Evolutionary conservation across 140 eudicot species (phyloP).

Genomic region (Cichorium intybus): DNA sequence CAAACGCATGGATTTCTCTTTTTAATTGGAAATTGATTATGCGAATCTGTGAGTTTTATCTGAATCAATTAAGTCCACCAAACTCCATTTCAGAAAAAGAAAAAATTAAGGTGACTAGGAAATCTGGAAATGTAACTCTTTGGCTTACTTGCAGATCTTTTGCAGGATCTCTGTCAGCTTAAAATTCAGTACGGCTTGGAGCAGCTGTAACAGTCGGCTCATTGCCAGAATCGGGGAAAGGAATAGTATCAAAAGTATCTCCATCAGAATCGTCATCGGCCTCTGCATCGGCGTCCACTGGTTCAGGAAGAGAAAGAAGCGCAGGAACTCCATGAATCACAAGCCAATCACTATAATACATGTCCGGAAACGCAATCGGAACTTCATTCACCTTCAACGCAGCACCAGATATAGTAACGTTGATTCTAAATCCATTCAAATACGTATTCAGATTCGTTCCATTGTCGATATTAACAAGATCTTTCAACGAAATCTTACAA

Average conservation of each 20-base stretch:
- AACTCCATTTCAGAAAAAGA: neutral
- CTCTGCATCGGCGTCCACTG: neutral
- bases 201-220: neutral
- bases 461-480: constrained; percentile 31
- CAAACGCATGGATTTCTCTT: neutral
- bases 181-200: constrained; percentile 4
- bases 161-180: neutral
- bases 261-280: constrained; percentile 7
- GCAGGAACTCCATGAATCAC: constrained; percentile 50
- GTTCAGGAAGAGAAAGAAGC: constrained; percentile 22
- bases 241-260: constrained; percentile 1
- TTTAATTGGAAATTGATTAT: constrained; percentile 7
- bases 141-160: neutral
- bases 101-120: neutral
- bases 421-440: constrained; percentile 38
- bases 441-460: constrained; percentile 34
- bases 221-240: neutral
- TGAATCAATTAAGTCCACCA: neutral
- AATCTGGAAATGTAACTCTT: neutral
- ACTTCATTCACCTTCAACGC: constrained; percentile 45
- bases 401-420: constrained; percentile 24
- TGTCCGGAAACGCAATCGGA: constrained; percentile 38
- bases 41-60: constrained; percentile 1
- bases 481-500: constrained; percentile 44
- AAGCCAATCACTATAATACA: constrained; percentile 49